Evolutionary conservation across 495 filamentous ascomycete species (phyloP), one percentile per base, ranked within the genome.

Genomic region (Talaromyces ruber): DNA sequence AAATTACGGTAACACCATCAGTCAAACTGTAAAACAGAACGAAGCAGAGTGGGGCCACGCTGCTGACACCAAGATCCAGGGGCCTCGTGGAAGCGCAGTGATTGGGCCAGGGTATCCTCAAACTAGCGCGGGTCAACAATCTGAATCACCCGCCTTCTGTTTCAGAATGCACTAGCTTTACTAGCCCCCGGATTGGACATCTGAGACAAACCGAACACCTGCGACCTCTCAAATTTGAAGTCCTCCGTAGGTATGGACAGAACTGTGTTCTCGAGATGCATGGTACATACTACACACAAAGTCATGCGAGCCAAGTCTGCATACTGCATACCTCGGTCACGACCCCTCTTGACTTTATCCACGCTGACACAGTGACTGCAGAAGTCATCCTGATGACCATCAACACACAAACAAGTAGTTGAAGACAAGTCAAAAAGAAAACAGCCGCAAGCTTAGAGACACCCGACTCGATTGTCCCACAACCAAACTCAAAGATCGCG

Each of bases 81-180:
- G 43, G 43, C 3, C 51, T n/a, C 24, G 24, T 24, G 12, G 14
- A 21, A 54, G 7, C 22, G 28, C 9, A 9, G n/a, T 25, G 51
- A 54, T 54, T 54, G 51, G 51, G 66, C 66, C 65, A 66, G 67
- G 63, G 18, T 34, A 45, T 56, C 57, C 60, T 59, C 66, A 73
- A 73, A 72, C 71, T 72, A 68, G 71, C 68, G 66, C 70, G 66
- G 65, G 60, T 52, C 55, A 58, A 26, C n/a, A 59, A 71, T 64
- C 66, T 72, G 70, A 72, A 72, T 67, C 70, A 72, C 65, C 68
- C 68, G 68, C 70, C 59, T 32, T 29, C 63, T 52, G 71, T 73
- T 73, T 73, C 71, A 73, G 68, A 68, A 30, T 67, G 32, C 11
- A 34, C 54, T 28, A 53, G 22, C 22, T 28, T 39, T 39, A 39